Base-by-base conservation (phyloP, 306 rosid genomes). In the Ziziphus jujuba region DNA sequence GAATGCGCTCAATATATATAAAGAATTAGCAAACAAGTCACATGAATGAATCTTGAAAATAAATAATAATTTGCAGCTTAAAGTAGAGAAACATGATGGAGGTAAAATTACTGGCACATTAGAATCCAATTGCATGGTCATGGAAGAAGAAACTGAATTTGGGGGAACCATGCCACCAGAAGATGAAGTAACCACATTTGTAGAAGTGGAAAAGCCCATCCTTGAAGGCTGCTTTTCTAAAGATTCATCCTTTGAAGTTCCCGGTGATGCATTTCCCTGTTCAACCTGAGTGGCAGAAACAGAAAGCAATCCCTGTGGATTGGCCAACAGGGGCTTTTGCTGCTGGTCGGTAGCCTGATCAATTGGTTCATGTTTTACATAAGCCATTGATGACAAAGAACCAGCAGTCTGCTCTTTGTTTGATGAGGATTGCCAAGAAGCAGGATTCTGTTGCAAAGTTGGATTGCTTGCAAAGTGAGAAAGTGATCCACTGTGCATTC, bases 341-440 rank as follows among this genome's bases (percentile, higher is more conserved):
- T 84, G 90, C 81, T 80, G 90, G 86, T 89, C 96, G 43, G 80
- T 63, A 78, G 79, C 77, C 73, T 81, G 87, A 66, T 87, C 91
- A 69, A 44, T 43, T 7, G 80, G 87, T 79, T 92, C 95, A 77
- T 84, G 88, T 76, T 87, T 87, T 20, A 84, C 82, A 74, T 78
- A 85, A 58, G 77, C 49, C 68, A 54, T 72, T 43, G 91, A 84
- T 64, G 91, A 76, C 67, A 77, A 72, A 22, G 69, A 54, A 64
- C 87, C 80, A 0, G 75, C 57, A 77, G 19, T 83, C 56, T 87
- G 91, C 68, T 91, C 97, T 71, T 79, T 84, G 68, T 76, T 82
- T 44, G 76, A 62, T 56, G 91, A 64, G 12, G 82, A 76, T 66
- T 84, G 88, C 96, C 96, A 85, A 72, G 91, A 63, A 80, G 71